A percentile compares a stretch with the other conserved stretches of the same genome.
Evolutionary conservation across 1,284 basidiomycete species (phyloP).

Genomic region (Ganoderma multipileum): DNA sequence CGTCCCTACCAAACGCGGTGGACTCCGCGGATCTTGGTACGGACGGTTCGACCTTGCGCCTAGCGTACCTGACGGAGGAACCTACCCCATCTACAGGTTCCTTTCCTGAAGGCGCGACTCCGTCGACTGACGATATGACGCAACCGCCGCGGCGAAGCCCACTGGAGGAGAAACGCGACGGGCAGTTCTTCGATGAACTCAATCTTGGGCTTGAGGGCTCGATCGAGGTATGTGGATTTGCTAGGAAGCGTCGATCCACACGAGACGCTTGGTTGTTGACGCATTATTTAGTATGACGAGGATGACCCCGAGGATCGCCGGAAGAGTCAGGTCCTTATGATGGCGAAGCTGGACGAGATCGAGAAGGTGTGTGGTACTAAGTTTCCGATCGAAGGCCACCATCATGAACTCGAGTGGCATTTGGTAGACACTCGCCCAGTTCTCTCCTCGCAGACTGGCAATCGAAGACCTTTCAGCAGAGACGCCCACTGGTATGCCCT

Average conservation of each 20-base stretch:
- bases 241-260: not conserved
- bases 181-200: slow-evolving; percentile 74
- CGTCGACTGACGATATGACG: slow-evolving; percentile 20
- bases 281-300: slow-evolving; percentile 58
- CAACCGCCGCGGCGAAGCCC: slow-evolving; percentile 46
- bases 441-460: slow-evolving; percentile 69
- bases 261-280: slow-evolving; percentile 11
- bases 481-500: slow-evolving; percentile 38
- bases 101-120: slow-evolving; percentile 15
- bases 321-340: slow-evolving; percentile 74
- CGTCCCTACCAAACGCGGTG: slow-evolving; percentile 31
- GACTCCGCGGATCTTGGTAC: slow-evolving; percentile 30
- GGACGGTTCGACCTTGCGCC: slow-evolving; percentile 33
- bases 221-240: slow-evolving; percentile 36
- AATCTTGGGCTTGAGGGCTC: slow-evolving; percentile 63
- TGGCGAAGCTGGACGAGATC: slow-evolving; percentile 75
- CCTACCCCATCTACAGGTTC: slow-evolving; percentile 26
- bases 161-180: slow-evolving; percentile 66
- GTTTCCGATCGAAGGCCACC: not conserved
- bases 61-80: slow-evolving; percentile 42
- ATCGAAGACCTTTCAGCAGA: slow-evolving; percentile 54
- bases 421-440: slow-evolving; percentile 65
- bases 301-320: slow-evolving; percentile 74
- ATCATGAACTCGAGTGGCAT: not conserved
- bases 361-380: slow-evolving; percentile 58